Conservation (phyloP, 805 yeast species). For the Lipomyces spencermartinsiae region DNA sequence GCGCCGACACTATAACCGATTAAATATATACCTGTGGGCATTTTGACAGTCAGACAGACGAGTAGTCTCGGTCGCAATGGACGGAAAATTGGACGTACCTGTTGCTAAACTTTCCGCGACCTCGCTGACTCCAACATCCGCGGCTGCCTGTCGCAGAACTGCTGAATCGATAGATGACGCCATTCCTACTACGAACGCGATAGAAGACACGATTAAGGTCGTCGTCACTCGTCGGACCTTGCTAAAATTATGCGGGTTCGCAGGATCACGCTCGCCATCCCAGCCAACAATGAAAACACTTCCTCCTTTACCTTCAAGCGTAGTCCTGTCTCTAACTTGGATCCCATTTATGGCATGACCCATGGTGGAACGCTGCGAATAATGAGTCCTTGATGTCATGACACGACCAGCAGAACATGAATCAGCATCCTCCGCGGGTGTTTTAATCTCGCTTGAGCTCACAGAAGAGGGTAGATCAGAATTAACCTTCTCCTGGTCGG, state of each 20-base stretch:
- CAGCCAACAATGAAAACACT: conserved; percentile 30
- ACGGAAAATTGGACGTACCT: conserved; percentile 17
- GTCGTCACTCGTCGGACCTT: conserved; percentile 15
- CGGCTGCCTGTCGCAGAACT: conserved; percentile 30
- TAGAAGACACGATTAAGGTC: conserved; percentile 27
- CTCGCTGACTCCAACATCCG: conserved; percentile 31
- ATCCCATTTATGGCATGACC: conserved; percentile 1
- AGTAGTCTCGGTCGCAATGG: neutral
- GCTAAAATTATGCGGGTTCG: conserved; percentile 30
- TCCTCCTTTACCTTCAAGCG: neutral
- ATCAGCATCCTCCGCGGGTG: neutral
- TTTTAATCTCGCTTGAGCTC: neutral
- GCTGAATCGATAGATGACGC: conserved; percentile 33
- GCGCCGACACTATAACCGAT: conserved; percentile 64
- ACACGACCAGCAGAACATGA: neutral
- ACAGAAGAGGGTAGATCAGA: neutral
- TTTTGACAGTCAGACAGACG: neutral
- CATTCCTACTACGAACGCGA: conserved; percentile 35
- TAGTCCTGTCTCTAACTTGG: neutral
- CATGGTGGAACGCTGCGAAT: neutral
- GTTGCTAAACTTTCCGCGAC: conserved; percentile 32
- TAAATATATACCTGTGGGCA: conserved; percentile 50
- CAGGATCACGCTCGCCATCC: conserved; percentile 36
- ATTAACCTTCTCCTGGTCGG: neutral
- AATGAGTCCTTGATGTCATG: neutral